A percentile compares a stretch with the other conserved stretches of the same genome.
phyloP scores from a whole-genome alignment of 257 asterid species.

The Solanum rostratum region DNA sequence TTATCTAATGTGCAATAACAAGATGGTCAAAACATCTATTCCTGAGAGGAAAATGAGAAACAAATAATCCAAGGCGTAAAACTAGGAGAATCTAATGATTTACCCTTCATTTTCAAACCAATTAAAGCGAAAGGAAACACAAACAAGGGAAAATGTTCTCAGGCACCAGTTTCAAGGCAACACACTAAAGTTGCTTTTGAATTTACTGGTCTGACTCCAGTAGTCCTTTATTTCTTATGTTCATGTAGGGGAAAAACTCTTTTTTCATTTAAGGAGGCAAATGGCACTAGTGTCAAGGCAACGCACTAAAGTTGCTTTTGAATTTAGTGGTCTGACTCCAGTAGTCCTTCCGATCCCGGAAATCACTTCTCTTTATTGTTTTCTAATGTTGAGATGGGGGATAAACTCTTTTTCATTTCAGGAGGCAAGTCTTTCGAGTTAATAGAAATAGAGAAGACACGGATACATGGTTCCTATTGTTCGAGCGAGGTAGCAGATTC shows the following conservation, averaged over 20 bases:
- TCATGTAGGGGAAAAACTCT: too few species aligned
- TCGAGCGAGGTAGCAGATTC: not conserved
- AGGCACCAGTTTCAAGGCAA: not conserved
- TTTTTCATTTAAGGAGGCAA: too few species aligned
- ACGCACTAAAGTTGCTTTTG: too few species aligned
- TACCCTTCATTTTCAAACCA: not conserved
- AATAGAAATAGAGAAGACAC: not conserved
- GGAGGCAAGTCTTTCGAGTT: not conserved
- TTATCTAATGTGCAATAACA: not conserved
- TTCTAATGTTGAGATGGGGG: not conserved
- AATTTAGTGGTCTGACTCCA: not conserved
- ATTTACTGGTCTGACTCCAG: too few species aligned
- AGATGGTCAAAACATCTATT: not conserved
- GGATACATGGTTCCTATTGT: not conserved
- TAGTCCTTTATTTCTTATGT: too few species aligned
- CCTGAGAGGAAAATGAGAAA: not conserved
- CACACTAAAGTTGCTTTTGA: not conserved
- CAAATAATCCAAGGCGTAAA: not conserved
- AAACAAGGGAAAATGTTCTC: not conserved
- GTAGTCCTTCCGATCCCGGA: not conserved
- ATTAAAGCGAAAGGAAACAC: not conserved
- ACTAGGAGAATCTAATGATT: not conserved
- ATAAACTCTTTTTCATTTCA: not conserved
- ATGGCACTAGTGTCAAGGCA: too few species aligned
- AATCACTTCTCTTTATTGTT: not conserved